Evolutionary conservation across 148 eudicot genomes (phyloP).

Genomic region (Rhododendron molle): DNA sequence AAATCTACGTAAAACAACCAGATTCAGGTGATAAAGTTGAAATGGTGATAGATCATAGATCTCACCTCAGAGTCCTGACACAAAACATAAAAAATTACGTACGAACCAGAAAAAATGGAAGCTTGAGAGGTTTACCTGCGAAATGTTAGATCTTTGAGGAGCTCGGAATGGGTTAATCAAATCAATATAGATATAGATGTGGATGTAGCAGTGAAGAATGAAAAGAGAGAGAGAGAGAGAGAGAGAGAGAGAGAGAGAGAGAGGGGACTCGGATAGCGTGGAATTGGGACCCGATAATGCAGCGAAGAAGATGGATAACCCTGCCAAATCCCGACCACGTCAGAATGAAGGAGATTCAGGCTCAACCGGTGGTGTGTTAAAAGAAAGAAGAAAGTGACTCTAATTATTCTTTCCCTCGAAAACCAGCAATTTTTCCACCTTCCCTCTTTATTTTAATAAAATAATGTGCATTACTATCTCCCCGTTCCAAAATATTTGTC

Average conservation of each 20-base stretch:
- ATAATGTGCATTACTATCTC: too few species aligned
- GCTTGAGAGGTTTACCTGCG: neutral
- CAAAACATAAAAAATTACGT: neutral
- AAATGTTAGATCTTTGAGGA: neutral
- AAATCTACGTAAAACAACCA: neutral
- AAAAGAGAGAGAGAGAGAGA: neutral
- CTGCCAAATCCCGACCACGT: slow-evolving; percentile 11
- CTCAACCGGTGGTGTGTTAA: neutral
- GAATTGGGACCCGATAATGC: neutral
- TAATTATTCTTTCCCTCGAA: too few species aligned
- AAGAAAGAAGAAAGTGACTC: too few species aligned
- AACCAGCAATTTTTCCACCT: too few species aligned
- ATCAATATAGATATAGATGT: neutral
- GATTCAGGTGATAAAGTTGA: neutral
- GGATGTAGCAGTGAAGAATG: neutral
- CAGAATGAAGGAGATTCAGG: neutral
- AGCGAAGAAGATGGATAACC: neutral
- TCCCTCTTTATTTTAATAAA: too few species aligned
- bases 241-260: neutral
- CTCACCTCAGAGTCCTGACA: neutral
- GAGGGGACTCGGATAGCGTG: neutral
- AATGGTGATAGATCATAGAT: slow-evolving; percentile 4
- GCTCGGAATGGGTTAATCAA: neutral
- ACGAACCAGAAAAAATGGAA: neutral
- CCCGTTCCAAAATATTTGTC: too few species aligned